phyloP scores from a whole-genome alignment of 441 rosid genomes.

The Populus tomentosa region DNA sequence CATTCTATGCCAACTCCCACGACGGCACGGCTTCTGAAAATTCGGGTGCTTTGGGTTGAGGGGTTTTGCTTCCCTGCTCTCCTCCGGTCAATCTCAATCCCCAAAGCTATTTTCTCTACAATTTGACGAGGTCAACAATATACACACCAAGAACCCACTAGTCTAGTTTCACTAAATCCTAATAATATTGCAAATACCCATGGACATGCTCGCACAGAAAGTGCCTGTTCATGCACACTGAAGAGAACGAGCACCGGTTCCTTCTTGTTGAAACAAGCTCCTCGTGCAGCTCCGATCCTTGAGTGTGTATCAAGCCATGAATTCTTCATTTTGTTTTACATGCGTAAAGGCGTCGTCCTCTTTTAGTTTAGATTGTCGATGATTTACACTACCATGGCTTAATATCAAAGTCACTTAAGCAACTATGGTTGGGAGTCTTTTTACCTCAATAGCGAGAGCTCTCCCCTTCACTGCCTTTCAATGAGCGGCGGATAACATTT shows the following conservation, averaged over 20 bases:
- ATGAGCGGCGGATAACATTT: too few relatives aligned
- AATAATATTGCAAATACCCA: background rate
- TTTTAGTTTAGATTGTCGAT: background rate
- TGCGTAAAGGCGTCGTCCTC: background rate
- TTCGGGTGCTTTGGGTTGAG: slow-evolving; percentile 29
- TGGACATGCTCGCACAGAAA: background rate
- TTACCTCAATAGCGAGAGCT: too few relatives aligned
- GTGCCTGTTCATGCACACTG: background rate
- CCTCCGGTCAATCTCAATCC: slow-evolving; percentile 24
- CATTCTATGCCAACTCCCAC: slow-evolving; percentile 32
- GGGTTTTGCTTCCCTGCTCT: slow-evolving; percentile 16
- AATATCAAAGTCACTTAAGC: background rate
- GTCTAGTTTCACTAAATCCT: background rate
- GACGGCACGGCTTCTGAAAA: slow-evolving; percentile 67
- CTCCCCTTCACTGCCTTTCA: too few relatives aligned
- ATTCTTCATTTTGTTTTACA: slow-evolving; percentile 8
- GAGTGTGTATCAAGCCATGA: slow-evolving; percentile 8
- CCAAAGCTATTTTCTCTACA: background rate
- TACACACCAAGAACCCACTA: too few relatives aligned
- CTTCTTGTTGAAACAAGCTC: background rate
- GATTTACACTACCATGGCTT: background rate
- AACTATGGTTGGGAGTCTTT: too few relatives aligned
- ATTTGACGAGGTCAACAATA: too few relatives aligned
- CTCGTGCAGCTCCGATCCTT: slow-evolving; percentile 16
- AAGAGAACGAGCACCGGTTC: background rate